Conservation (phyloP, 1,139 yeast species). For the Pichia terricola region DNA sequence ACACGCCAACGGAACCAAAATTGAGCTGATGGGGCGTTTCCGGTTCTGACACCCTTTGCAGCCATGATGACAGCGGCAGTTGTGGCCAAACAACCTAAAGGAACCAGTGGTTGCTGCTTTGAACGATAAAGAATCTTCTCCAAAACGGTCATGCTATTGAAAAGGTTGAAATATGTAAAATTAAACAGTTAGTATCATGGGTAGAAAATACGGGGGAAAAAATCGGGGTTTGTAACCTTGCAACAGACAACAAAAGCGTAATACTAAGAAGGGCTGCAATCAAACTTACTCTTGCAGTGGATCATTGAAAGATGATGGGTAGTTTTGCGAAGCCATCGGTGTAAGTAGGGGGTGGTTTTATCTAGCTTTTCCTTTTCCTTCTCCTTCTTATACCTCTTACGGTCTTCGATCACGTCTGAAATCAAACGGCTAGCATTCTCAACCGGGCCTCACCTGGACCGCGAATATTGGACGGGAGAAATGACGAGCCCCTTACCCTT, state of each 20-base stretch:
- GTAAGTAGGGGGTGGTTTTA: too few relatives aligned
- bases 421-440: too few relatives aligned
- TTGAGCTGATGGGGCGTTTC: slow-evolving; percentile 70
- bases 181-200: too few relatives aligned
- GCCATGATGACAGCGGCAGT: slow-evolving; percentile 75
- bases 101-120: slow-evolving; percentile 72
- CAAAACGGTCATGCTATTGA: slow-evolving; percentile 19
- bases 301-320: slow-evolving; percentile 25
- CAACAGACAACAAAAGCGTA: background rate
- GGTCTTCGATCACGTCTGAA: too few relatives aligned
- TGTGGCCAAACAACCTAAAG: slow-evolving; percentile 71
- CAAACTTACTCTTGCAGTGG: slow-evolving; percentile 24
- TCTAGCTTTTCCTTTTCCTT: too few relatives aligned
- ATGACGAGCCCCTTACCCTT: slow-evolving; percentile 85
- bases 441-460: too few relatives aligned
- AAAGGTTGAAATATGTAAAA: background rate
- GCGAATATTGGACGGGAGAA: too few relatives aligned
- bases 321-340: slow-evolving; percentile 25
- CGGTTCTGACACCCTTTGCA: slow-evolving; percentile 62
- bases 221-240: slow-evolving; percentile 1
- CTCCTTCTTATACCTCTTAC: too few relatives aligned
- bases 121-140: slow-evolving; percentile 29
- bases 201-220: background rate
- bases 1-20: slow-evolving; percentile 86
- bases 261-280: background rate